Base-by-base conservation (phyloP, 2,329 filamentous ascomycete species). In the Lecanicillium sp. region DNA sequence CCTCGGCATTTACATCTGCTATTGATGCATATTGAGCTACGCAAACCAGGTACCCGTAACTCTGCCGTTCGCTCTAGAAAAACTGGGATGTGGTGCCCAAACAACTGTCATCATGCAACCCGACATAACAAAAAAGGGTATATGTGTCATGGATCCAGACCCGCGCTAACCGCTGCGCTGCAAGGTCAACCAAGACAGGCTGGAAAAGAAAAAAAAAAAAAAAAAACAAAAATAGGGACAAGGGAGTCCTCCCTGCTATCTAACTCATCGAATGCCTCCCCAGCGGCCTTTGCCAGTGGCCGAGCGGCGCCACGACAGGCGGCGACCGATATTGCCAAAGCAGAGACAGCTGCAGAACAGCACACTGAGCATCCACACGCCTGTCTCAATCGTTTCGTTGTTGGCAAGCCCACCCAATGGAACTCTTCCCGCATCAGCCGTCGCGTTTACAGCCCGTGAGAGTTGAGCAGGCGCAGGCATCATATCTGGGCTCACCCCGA, bases 331-430 rank as follows among this genome's bases (percentile, higher is more conserved):
- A 55, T 95, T 96, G 9, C 92, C 92, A 68, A 98, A 95, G 62
- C 89, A 95, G 9, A 96, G 78, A 50, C 86, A 88, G 53, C 86
- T 94, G 62, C 92, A 95, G 57, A 95, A 98, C 36, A 98, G 64
- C 18, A 96, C 88, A 54, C 87, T 95, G 17, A 90, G 71, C 53
- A 95, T 83, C 90, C 92, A 98, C 4, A 88, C 85, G 11, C 80
- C 81, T 14, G 83, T 74, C 41, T 83, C 85, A 2, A 88, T 58
- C 6, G 68, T 78, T 49, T 85, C 76, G 37, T 78, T 73, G 38
- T 65, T 75, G 42, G 73, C 73, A 43, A 75, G 66, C 33, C 72
- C 76, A 47, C 66, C 77, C 45, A 71, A 67, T 51, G 71, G 12
- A 42, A 35, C 33, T 41, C 44, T 29, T 36, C 42, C 27, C 35